Percentiles rank a stretch among this genome's conserved stretches.
These are phyloP conservation scores for Pseudogymnoascus sp. DNA, from an alignment of 2,329 filamentous ascomycete genomes.

Conservation along the genomic window DNA sequence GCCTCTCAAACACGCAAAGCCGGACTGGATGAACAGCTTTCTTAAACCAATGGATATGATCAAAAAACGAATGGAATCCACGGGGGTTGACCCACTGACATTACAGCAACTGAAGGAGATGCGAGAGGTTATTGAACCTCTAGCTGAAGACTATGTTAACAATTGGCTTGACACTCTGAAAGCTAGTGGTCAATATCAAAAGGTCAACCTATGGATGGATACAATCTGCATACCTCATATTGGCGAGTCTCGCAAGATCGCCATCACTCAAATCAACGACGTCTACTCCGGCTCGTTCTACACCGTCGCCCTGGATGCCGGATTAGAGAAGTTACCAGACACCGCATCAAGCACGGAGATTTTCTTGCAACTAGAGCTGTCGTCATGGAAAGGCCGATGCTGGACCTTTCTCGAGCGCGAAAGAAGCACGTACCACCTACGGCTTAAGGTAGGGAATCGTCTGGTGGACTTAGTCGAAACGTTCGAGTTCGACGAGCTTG, in stretches of 20 bases:
- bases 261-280: conserved; percentile 7
- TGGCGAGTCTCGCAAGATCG: background rate
- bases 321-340: background rate
- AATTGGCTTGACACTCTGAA: background rate
- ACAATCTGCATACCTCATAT: background rate
- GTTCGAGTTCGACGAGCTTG: background rate
- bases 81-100: background rate
- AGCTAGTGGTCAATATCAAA: background rate
- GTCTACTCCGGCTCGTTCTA: background rate
- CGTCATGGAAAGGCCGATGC: background rate
- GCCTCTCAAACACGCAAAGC: background rate
- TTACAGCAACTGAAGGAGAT: background rate
- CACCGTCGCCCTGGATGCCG: conserved; percentile 9
- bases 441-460: background rate
- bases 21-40: background rate
- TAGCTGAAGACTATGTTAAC: background rate
- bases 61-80: background rate
- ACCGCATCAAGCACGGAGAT: background rate
- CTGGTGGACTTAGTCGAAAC: background rate
- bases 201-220: conserved; percentile 2
- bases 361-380: background rate
- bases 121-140: background rate
- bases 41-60: background rate
- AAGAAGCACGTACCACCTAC: background rate
- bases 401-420: conserved; percentile 5